These are phyloP conservation scores for Calonectria ilicicola DNA, from an alignment of 2,329 filamentous ascomycete species.

Conservation along the genomic window DNA sequence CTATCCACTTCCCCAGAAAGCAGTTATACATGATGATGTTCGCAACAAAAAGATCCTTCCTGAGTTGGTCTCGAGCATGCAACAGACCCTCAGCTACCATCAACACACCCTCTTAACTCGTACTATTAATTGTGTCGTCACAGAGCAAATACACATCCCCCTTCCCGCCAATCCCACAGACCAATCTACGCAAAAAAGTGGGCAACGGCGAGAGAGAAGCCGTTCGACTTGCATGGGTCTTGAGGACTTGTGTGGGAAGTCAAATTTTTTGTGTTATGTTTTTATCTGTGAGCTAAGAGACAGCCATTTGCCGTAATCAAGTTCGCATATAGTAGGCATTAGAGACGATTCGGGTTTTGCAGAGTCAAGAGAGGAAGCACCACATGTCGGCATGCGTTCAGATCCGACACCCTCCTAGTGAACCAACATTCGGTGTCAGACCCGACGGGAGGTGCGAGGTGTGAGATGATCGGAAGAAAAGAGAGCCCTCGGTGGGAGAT, in stretches of 20 bases:
- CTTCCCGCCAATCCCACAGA: slow-evolving; percentile 34
- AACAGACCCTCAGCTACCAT: slow-evolving; percentile 10
- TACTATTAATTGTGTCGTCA: slow-evolving; percentile 1
- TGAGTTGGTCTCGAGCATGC: slow-evolving; percentile 13
- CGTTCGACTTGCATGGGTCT: slow-evolving; percentile 37
- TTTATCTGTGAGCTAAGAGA: slow-evolving; percentile 57
- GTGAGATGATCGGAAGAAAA: slow-evolving; percentile 43
- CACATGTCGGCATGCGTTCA: slow-evolving; percentile 40
- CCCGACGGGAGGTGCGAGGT: slow-evolving; percentile 43
- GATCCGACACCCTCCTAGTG: slow-evolving; percentile 43
- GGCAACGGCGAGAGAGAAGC: slow-evolving; percentile 26
- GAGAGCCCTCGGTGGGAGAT: slow-evolving; percentile 38
- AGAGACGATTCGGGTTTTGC: slow-evolving; percentile 49
- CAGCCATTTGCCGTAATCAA: slow-evolving; percentile 56
- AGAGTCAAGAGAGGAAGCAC: slow-evolving; percentile 39
- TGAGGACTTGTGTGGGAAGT: slow-evolving; percentile 39
- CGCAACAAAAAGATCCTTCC: slow-evolving; percentile 18
- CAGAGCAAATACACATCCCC: slow-evolving; percentile 21
- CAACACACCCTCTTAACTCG: slow-evolving; percentile 1
- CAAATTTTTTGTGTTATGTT: slow-evolving; percentile 48
- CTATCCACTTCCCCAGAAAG: slow-evolving; percentile 13
- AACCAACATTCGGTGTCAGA: slow-evolving; percentile 46
- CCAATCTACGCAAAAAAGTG: slow-evolving; percentile 38
- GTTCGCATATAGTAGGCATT: slow-evolving; percentile 53
- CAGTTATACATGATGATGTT: slow-evolving; percentile 26